Evolutionary conservation across 768 basidiomycete species (phyloP), one percentile per base, ranked within the genome.

Genomic region (Amanita polypyramis): DNA sequence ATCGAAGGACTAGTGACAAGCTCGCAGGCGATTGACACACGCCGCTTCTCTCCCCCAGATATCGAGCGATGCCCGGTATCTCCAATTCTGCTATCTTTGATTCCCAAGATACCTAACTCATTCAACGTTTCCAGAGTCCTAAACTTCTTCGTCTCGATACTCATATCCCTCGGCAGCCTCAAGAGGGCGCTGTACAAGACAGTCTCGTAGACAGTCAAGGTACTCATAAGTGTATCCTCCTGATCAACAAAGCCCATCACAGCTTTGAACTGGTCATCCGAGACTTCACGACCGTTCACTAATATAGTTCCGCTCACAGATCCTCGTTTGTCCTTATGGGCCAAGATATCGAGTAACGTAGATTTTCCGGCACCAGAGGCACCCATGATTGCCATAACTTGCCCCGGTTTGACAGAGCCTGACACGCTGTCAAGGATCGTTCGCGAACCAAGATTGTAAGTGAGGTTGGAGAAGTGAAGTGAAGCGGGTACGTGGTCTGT

Each of bases 11-110:
- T 91, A 0, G 95, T 99, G 30, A 99, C 96, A 20, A 99, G 73
- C 66, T 99, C 96, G 61, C 96, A 99, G 34, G 96, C 96, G 54
- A 99, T 98, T 0, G 87, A 91, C 1, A 98, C 96, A 3, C 96
- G 75, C 29, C 96, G 78, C 67, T 98, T 98, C 70, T 99, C 96
- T 12, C 96, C 96, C 39, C 96, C 96, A 27, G 92, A 95, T 48
- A 98, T 98, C 10, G 89, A 90, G 9, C 96, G 76, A 51, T 77
- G 79, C 25, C 89, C 88, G 45, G 80, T 80, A 36, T 88, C 86
- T 1, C 96, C 96, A 50, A 99, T 93, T 52, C 91, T 72, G 55
- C 79, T 80, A 60, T 90, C 87, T 68, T 85, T 86, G 60, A 99
- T 97, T 0, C 80, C 78, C 51, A 95, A 64, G 43, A 98, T 95